Base-by-base conservation (phyloP, 2,329 filamentous ascomycete genomes). In the Fusarium concolor region DNA sequence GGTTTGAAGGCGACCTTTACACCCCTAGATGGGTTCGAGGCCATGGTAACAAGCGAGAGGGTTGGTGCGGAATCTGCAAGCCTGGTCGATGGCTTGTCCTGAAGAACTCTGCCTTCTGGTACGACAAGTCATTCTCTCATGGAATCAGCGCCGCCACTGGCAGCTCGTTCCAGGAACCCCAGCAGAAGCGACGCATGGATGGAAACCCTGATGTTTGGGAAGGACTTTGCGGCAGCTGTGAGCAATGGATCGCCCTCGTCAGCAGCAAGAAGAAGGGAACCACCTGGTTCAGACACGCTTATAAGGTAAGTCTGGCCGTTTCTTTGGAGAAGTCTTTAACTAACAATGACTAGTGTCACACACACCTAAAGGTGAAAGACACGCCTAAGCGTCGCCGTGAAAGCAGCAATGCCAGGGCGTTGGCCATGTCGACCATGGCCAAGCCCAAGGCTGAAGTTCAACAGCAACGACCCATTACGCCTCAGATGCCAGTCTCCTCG, bases 181-280 rank as follows among this genome's bases (percentile, higher is more conserved):
- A 91, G 64, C 87, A 93, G 73, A 92, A 89, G 22, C 84, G 92
- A 59, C 86, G 92, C 49, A 93, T 92, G 82, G 91, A 94, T 75
- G 90, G 91, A 38, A 94, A 93, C 74, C 88, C 92, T 5, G 92
- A 93, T 75, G 90, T 93, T 5, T 93, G 90, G 90, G 92, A 95
- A 76, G 92, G 90, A 3, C 83, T 93, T 8, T 95, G 92, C 74
- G 88, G 90, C 49, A 90, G 88, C 75, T 94, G 92, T 79, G 90
- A 90, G 69, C 90, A 93, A 64, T 94, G 92, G 92, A 90, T 94
- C 70, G 89, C 90, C 14, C 82, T 94, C 35, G 91, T 94, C 41
- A 94, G 91, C 80, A 93, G 90, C 77, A 95, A 95, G 82, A 95
- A 95, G 83, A 94, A 95, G 81, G 92, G 92, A n/a, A 96, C 92